Evolutionary conservation across 2,329 filamentous ascomycete genomes (phyloP).

Genomic region (Metarhizium anisopliae): DNA sequence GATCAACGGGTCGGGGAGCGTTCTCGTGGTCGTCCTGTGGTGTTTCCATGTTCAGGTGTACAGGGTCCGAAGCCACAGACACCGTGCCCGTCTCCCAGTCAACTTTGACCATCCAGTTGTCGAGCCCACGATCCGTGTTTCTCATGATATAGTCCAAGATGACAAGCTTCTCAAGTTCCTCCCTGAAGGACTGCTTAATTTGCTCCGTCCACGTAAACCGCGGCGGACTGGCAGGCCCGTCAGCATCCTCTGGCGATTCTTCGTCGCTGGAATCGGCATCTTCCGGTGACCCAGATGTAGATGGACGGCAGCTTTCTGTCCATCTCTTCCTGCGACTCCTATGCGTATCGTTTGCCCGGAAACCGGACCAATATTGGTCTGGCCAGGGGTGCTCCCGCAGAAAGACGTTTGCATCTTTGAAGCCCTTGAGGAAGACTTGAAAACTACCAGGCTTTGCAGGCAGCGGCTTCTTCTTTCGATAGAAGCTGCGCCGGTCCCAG

Average conservation of each 20-base stretch:
- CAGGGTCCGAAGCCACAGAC: constrained; percentile 75
- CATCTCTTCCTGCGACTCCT: constrained; percentile 63
- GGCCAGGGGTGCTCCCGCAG: constrained; percentile 94
- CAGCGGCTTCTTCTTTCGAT: constrained; percentile 76
- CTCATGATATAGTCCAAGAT: constrained; percentile 99
- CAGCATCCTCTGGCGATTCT: constrained; percentile 32
- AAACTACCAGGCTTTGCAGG: constrained; percentile 92
- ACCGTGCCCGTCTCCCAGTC: constrained; percentile 78
- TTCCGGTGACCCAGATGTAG: constrained; percentile 37
- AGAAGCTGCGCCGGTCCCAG: constrained; percentile 85
- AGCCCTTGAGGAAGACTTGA: constrained; percentile 94
- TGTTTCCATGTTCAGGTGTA: constrained; percentile 53
- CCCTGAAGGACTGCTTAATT: constrained; percentile 84
- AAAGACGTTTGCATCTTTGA: constrained; percentile 94
- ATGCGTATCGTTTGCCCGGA: constrained; percentile 58
- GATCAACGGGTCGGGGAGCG: constrained; percentile 53
- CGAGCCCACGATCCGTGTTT: constrained; percentile 90
- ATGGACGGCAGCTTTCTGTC: constrained; percentile 74
- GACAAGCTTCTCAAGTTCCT: constrained; percentile 93
- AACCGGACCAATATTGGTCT: constrained; percentile 69
- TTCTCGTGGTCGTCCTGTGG: constrained; percentile 25
- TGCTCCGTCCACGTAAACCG: constrained; percentile 79
- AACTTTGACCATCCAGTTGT: constrained; percentile 99
- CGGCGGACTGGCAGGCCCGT: constrained; percentile 42
- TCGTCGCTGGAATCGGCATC: constrained; percentile 59